Conservation (phyloP, 441 rosid species). For the Metrosideros polymorpha region DNA sequence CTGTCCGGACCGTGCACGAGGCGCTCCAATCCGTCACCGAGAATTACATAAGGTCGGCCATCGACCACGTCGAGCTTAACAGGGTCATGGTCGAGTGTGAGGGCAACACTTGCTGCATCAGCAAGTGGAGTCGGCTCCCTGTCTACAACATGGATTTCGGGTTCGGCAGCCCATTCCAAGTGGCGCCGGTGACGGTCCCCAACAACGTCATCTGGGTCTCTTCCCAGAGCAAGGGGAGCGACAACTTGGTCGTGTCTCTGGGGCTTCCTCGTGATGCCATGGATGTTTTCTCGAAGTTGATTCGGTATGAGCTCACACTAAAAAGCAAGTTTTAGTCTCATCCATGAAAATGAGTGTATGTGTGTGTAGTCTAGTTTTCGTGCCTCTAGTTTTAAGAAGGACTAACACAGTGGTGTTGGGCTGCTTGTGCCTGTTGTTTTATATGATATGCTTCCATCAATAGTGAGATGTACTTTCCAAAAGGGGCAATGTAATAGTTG, state of each 20-base stretch:
- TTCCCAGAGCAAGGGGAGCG: not conserved
- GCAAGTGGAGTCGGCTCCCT: not conserved
- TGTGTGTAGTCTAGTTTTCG: not conserved
- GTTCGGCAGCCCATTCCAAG: not conserved
- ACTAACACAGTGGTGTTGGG: not conserved
- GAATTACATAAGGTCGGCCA: not conserved
- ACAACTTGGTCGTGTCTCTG: not conserved
- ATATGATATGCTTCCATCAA: not conserved
- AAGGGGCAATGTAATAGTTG: not conserved
- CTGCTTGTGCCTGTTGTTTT: not conserved
- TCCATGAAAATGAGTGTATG: accelerated
- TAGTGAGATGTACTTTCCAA: not conserved
- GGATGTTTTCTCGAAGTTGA: not conserved
- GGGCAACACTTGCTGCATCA: not conserved
- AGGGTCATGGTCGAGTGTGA: not conserved
- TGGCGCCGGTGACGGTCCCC: not conserved
- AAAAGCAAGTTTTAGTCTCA: not conserved
- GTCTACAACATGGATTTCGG: not conserved
- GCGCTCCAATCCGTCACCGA: not conserved
- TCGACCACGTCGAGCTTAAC: not conserved
- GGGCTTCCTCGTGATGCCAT: not conserved
- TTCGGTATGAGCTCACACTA: not conserved
- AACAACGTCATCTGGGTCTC: not conserved
- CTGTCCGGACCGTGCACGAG: not conserved
- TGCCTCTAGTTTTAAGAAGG: not conserved